A percentile compares a stretch with the other conserved stretches of the same genome.
phyloP scores from a whole-genome alignment of 257 asterid genomes.

The Hygrophila difformis region DNA sequence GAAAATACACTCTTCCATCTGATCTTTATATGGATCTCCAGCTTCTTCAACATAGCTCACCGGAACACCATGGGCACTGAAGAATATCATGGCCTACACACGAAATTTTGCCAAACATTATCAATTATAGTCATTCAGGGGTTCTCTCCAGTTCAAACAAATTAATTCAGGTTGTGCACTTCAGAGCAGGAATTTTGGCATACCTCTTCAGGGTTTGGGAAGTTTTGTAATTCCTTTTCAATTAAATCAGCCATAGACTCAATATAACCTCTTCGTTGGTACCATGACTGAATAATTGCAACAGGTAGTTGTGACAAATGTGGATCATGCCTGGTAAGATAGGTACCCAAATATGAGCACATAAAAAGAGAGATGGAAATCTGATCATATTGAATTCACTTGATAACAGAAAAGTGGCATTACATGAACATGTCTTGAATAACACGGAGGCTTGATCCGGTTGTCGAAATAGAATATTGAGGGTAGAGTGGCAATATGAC shows the following conservation, averaged over 20 bases:
- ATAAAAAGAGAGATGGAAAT: neutral
- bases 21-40: constrained; percentile 88
- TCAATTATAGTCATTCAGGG: no score
- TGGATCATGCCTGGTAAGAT: constrained; percentile 45
- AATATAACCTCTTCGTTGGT: constrained; percentile 82
- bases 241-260: constrained; percentile 89
- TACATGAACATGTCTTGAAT: constrained; percentile 72
- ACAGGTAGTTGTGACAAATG: constrained; percentile 66
- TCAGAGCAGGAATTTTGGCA: constrained; percentile 7
- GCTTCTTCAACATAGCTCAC: constrained; percentile 88
- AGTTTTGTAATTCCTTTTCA: constrained; percentile 58
- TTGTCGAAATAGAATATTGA: constrained; percentile 90
- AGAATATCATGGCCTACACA: constrained; percentile 73
- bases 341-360: neutral
- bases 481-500: constrained; percentile 95
- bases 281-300: constrained; percentile 89
- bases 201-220: constrained; percentile 65
- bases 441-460: constrained; percentile 93
- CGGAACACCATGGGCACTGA: constrained; percentile 97
- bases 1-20: constrained; percentile 91
- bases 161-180: neutral
- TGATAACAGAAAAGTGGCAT: neutral
- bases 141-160: no score
- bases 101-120: neutral
- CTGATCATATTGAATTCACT: neutral